Base-by-base conservation (phyloP, 2,329 filamentous ascomycete genomes). In the Purpureocillium lavendulum region DNA sequence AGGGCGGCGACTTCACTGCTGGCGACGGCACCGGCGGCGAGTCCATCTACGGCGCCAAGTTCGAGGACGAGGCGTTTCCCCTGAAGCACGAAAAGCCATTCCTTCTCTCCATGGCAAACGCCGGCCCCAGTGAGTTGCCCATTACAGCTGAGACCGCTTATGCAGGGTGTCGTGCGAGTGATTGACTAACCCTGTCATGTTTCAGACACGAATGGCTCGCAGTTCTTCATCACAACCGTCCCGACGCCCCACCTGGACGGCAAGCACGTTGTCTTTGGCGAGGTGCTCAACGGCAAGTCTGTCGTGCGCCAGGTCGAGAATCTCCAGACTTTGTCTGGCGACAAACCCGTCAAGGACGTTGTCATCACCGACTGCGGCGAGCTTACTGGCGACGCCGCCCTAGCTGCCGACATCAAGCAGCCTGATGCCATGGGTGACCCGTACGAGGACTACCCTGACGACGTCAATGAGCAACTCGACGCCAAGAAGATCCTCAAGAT, bases 161-260 rank as follows among this genome's bases (percentile, higher is more conserved):
- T 26, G 7, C 12, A 14, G 26, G 8, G 4, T 13, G 11, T 18
- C 18, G 7, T 32, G 18, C 15, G 12, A 17, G 7, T 11, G 24
- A 14, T 24, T 16, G 9, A 21, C 34, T 44, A 37, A 45, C 40
- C 45, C 40, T 39, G 35, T 24, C 18, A 12, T 4, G 29, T 26
- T 32, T 14, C 49, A 85, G 82, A 83, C 53, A 95, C 92, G 61
- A 98, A 98, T 61, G 92, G 92, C 56, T 94, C 86, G 37, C 92
- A 98, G 58, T 98, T 98, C 77, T 98, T 98, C 75, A 72, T 97
- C 54, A 98, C 92, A 36, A 97, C 92, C 13, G 87, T 95, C 24
- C 74, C 82, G n/a, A 97, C 92, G 12, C 89, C 88, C 35, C 92
- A 97, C 62, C 77, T 97, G 30, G 89, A 98, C 61, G 80, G 80